A percentile compares a stretch with the other conserved stretches of the same genome.
Evolutionary conservation across 225 moss, liverwort and hornwort species (phyloP).

Genomic region (Neckera pumila): DNA sequence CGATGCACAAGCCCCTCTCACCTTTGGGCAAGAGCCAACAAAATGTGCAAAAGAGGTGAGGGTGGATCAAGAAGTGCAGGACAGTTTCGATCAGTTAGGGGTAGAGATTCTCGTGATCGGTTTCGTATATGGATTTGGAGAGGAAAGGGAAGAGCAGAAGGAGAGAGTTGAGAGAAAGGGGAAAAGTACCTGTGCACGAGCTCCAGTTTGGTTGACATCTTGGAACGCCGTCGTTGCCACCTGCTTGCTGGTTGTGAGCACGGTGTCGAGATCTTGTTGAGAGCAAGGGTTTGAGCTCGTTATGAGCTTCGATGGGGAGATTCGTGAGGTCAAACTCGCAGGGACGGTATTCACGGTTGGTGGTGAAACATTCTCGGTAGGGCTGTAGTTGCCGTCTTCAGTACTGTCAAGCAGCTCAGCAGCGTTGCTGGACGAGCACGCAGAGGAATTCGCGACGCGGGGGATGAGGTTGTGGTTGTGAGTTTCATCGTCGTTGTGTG

Average conservation of each 20-base stretch:
- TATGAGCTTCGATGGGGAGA: background rate
- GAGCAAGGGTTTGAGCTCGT: background rate
- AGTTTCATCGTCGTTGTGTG: background rate
- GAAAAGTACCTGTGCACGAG: conserved; percentile 1
- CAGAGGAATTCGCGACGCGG: background rate
- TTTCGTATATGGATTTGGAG: background rate
- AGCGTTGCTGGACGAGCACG: conserved; percentile 4
- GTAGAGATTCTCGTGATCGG: background rate
- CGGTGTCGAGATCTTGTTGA: background rate
- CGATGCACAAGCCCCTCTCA: background rate
- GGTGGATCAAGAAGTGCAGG: background rate
- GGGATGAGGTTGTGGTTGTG: background rate
- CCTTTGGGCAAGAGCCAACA: background rate
- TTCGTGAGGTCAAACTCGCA: background rate
- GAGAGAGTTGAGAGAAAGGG: background rate
- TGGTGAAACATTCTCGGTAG: background rate
- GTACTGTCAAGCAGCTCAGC: background rate
- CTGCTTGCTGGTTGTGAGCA: background rate
- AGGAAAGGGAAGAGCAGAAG: background rate
- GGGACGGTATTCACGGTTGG: background rate
- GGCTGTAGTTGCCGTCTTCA: background rate
- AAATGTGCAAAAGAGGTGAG: background rate
- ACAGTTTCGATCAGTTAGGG: background rate
- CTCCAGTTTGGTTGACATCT: conserved; percentile 1
- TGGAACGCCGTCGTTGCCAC: background rate